Percentiles rank a stretch among this genome's conserved stretches.
phyloP scores from a whole-genome alignment of 257 asterid species.

The Ophiorrhiza pumila region DNA sequence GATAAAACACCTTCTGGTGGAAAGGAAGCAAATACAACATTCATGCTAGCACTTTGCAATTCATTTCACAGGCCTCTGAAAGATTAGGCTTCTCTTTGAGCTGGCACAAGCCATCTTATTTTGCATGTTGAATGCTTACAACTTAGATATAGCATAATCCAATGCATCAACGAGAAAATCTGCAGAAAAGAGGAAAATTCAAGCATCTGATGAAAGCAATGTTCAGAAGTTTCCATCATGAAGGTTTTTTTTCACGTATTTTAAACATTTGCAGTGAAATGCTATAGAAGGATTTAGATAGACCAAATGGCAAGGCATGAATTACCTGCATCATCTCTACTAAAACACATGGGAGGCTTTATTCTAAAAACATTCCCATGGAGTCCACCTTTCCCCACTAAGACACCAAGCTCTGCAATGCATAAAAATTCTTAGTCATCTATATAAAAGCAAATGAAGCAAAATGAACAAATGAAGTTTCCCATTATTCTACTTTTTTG shows the following conservation, averaged over 20 bases:
- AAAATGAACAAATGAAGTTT: neutral
- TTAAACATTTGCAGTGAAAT: neutral
- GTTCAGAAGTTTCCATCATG: neutral
- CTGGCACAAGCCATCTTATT: constrained; percentile 1
- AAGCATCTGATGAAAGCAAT: neutral
- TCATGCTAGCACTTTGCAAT: constrained; percentile 8
- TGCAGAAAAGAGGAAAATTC: constrained; percentile 30
- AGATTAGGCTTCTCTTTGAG: neutral
- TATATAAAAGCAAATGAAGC: neutral
- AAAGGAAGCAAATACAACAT: neutral
- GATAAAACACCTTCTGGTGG: neutral
- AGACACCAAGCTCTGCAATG: constrained; percentile 68
- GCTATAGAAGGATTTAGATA: neutral
- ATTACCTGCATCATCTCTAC: constrained; percentile 90
- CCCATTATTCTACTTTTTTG: neutral
- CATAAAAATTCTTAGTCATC: neutral
- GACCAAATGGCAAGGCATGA: neutral
- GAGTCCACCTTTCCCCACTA: constrained; percentile 95
- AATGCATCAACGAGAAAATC: constrained; percentile 88
- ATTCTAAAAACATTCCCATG: constrained; percentile 95
- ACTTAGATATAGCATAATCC: constrained; percentile 68
- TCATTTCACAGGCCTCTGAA: neutral
- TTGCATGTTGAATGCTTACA: constrained; percentile 39
- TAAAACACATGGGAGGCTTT: constrained; percentile 96
- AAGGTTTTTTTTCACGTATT: neutral